Conservation (phyloP, 805 yeast species). For the Pichia cabralensis region DNA sequence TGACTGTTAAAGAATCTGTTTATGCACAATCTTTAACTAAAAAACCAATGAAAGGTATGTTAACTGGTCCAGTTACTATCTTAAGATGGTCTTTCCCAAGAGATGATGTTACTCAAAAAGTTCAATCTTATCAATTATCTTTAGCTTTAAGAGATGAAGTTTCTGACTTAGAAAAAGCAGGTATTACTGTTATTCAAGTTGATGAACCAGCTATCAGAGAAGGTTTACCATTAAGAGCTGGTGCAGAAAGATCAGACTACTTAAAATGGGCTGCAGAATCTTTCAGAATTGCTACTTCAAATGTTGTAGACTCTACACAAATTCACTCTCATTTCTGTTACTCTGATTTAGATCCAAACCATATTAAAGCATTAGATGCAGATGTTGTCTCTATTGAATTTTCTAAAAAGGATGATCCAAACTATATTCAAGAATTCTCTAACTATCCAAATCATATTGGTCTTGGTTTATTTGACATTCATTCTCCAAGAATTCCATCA, state of each 20-base stretch:
- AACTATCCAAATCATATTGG: conserved; percentile 99
- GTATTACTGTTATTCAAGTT: conserved; percentile 95
- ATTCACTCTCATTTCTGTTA: conserved; percentile 99
- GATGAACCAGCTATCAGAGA: conserved; percentile 99
- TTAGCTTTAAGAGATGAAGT: conserved; percentile 98
- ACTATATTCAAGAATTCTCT: conserved; percentile 95
- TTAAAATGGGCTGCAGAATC: conserved; percentile 99
- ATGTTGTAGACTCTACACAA: conserved; percentile 91
- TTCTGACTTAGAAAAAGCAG: conserved; percentile 95
- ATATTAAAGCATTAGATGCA: conserved; percentile 98
- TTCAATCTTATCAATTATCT: conserved; percentile 94
- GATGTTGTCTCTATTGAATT: conserved; percentile 98
- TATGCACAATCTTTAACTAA: conserved; percentile 95
- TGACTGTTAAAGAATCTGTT: conserved; percentile 98
- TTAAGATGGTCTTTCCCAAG: conserved; percentile 99
- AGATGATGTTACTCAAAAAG: conserved; percentile 88
- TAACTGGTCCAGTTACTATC: conserved; percentile 99
- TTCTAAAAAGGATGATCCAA: conserved; percentile 99
- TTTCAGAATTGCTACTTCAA: conserved; percentile 98
- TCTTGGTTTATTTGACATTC: conserved; percentile 97
- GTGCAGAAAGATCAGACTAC: conserved; percentile 93
- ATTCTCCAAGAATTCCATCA: conserved; percentile 99
- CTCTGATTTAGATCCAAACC: conserved; percentile 99
- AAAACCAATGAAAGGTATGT: conserved; percentile 99
- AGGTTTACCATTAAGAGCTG: conserved; percentile 98